Evolutionary conservation across 495 filamentous ascomycete genomes (phyloP), one percentile per base, ranked within the genome.

Genomic region (Aspergillus cavernicola): DNA sequence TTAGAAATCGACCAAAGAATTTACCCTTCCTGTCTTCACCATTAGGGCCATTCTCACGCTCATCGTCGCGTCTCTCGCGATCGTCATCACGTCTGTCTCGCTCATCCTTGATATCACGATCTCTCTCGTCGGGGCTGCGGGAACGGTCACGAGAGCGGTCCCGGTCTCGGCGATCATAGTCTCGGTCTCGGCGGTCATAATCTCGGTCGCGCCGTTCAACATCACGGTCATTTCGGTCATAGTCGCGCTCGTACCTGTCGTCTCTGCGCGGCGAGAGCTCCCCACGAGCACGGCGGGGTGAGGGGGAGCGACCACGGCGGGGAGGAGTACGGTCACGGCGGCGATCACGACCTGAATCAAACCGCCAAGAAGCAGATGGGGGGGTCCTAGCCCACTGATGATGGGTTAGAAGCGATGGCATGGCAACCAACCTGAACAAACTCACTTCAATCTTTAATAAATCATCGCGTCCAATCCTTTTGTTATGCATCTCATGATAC

Each of bases 401-500:
- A 47, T 26, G 11, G 38, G 31, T 65, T 46, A 62, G 41, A 50
- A 23, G 35, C 9, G 29, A 18, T 10, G 10, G 19, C 18, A 7
- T 22, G 15, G 12, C n/a, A 41, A 37, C 51, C 50, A 31, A 35
- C 26, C 24, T 6, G n/a, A 13, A 16, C 12, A 12, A 46, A 39
- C 80, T 62, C 75, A 96, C 93, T 81, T 99, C 93, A 60, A 99
- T 97, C 75, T 99, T 99, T 77, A 99, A 68, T 40, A 96, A 69
- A 60, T 99, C 93, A 69, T 99, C 93, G 48, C 92, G 87, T 37
- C 91, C 92, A 61, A 99, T 91, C 48, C 93, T 89, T 83, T 95
- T 96, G 76, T 97, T 97, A 70, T 99, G 93, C 95, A 99, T 97
- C 72, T 99, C 93, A 71, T 97, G 90, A 67, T 99, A 99, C 28